Conservation (phyloP, 495 filamentous ascomycete species). For the Xylaria longipes region DNA sequence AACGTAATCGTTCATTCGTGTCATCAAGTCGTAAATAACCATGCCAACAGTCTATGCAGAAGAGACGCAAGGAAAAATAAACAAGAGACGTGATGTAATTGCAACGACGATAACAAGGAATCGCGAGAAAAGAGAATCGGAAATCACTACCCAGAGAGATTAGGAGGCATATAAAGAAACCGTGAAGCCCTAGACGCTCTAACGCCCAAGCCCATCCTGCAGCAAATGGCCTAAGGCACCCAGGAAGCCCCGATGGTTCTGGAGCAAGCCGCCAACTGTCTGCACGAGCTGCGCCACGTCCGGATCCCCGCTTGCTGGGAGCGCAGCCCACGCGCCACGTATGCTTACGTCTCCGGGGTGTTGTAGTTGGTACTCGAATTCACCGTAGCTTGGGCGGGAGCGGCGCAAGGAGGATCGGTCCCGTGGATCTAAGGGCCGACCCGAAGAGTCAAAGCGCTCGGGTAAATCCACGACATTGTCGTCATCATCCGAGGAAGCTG, state of each 20-base stretch:
- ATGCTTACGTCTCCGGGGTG: slow-evolving; percentile 16
- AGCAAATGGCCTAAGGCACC: slow-evolving; percentile 20
- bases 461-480: slow-evolving; percentile 59
- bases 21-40: slow-evolving; percentile 13
- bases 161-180: background rate
- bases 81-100: background rate
- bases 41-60: background rate
- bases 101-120: background rate
- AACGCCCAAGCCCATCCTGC: slow-evolving; percentile 5
- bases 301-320: background rate
- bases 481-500: slow-evolving; percentile 33
- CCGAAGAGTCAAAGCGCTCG: slow-evolving; percentile 69
- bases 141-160: background rate
- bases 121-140: background rate
- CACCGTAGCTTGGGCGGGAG: slow-evolving; percentile 13
- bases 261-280: slow-evolving; percentile 19
- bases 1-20: slow-evolving; percentile 10
- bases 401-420: slow-evolving; percentile 3
- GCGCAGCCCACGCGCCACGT: slow-evolving; percentile 18
- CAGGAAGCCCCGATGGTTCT: slow-evolving; percentile 16
- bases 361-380: slow-evolving; percentile 24
- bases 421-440: slow-evolving; percentile 51
- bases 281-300: slow-evolving; percentile 16
- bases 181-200: background rate
- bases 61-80: background rate